phyloP scores from a whole-genome alignment of 2,329 filamentous ascomycete species.

The Aspergillus viridinutans region DNA sequence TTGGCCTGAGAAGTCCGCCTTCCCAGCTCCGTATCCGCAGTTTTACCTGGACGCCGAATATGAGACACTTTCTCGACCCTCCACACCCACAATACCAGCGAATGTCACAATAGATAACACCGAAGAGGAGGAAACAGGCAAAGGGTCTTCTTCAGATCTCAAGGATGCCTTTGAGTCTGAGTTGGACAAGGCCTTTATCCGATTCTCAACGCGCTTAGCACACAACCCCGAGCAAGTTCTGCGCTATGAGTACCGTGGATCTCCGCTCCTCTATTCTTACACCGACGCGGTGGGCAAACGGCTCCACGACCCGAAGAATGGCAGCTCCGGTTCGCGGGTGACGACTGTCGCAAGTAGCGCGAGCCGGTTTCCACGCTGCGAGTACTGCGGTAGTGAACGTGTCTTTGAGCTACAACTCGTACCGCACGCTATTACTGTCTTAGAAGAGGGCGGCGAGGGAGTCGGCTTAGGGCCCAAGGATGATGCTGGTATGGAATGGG shows the following conservation, averaged over 20 bases:
- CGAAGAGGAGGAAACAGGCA: conserved; percentile 33
- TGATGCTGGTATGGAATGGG: conserved; percentile 93
- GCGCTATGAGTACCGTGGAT: conserved; percentile 71
- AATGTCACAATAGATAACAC: conserved; percentile 43
- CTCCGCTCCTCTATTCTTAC: conserved; percentile 75
- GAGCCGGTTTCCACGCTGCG: conserved; percentile 65
- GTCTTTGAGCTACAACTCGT: conserved; percentile 91
- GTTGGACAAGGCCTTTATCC: conserved; percentile 73
- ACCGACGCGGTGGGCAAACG: conserved; percentile 68
- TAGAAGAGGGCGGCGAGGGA: conserved; percentile 68
- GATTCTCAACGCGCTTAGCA: conserved; percentile 70
- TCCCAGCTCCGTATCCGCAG: conserved; percentile 67
- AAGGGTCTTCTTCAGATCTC: conserved; percentile 39
- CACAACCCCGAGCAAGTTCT: conserved; percentile 82
- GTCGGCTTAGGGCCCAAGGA: conserved; percentile 54
- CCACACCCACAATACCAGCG: conserved; percentile 47
- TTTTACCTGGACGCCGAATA: conserved; percentile 89
- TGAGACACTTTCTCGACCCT: conserved; percentile 67
- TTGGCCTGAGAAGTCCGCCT: conserved; percentile 66
- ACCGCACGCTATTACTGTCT: conserved; percentile 81
- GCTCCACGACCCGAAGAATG: conserved; percentile 39
- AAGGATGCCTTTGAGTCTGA: conserved; percentile 72
- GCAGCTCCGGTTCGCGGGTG: conserved; percentile 20
- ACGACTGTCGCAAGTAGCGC: conserved; percentile 23
- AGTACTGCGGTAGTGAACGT: conserved; percentile 67